phyloP scores from a whole-genome alignment of 208 protist species.

The Endotrypanum monterogeii region DNA sequence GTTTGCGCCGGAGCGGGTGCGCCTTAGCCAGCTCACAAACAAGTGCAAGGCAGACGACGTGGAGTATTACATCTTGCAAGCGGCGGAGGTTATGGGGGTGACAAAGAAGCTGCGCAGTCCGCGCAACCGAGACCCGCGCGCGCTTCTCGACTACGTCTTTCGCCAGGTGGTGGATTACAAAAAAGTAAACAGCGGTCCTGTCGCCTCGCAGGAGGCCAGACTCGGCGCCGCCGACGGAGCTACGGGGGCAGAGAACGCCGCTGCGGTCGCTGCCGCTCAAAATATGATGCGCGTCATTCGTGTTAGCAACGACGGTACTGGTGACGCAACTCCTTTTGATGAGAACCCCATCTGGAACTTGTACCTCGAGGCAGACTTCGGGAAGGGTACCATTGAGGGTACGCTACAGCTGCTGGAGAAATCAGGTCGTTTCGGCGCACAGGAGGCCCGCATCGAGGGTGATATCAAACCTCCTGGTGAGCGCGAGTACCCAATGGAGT shows the following conservation, averaged over 20 bases:
- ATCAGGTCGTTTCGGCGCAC: slow-evolving; percentile 56
- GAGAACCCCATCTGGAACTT: slow-evolving; percentile 81
- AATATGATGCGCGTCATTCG: slow-evolving; percentile 87
- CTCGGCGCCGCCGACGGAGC: background rate
- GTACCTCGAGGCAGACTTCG: slow-evolving; percentile 75
- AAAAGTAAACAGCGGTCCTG: slow-evolving; percentile 63
- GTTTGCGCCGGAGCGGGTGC: slow-evolving; percentile 95
- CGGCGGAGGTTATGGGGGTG: slow-evolving; percentile 94
- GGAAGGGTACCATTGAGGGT: slow-evolving; percentile 68
- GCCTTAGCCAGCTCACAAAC: slow-evolving; percentile 96
- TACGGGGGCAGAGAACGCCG: slow-evolving; percentile 16
- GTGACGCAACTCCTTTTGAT: slow-evolving; percentile 80
- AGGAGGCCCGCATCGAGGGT: slow-evolving; percentile 80
- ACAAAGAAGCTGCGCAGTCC: slow-evolving; percentile 90
- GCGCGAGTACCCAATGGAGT: slow-evolving; percentile 89
- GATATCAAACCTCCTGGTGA: slow-evolving; percentile 81
- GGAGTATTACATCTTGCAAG: slow-evolving; percentile 94
- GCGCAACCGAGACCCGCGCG: slow-evolving; percentile 84
- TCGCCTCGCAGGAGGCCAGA: slow-evolving; percentile 11
- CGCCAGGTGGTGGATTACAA: slow-evolving; percentile 94
- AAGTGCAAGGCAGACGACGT: slow-evolving; percentile 94
- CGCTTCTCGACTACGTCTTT: slow-evolving; percentile 94
- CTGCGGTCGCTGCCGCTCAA: slow-evolving; percentile 44
- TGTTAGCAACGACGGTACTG: slow-evolving; percentile 47
- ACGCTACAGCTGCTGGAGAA: slow-evolving; percentile 66